Conservation (phyloP, 176 grass and related monocot genomes). For the Hyparrhenia diplandra region DNA sequence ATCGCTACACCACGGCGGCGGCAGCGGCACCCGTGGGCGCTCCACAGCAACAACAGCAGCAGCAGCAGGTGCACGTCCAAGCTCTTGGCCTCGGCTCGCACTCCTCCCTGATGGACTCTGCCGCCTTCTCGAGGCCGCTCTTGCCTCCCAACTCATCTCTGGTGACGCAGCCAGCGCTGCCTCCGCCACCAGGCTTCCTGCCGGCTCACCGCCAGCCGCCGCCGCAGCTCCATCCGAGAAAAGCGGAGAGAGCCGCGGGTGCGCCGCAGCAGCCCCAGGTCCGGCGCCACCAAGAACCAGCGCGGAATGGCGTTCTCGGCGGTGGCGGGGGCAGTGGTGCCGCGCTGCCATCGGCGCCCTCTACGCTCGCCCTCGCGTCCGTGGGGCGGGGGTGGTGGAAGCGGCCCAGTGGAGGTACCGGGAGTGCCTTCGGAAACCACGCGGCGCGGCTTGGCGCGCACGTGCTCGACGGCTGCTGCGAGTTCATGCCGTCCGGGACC, state of each 20-base stretch:
- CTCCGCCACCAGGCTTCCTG: conserved; percentile 1
- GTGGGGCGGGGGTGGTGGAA: background rate
- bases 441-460: conserved; percentile 80
- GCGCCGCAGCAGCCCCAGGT: conserved; percentile 14
- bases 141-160: conserved; percentile 72
- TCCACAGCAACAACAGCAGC: conserved; percentile 4
- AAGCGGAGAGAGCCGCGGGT: conserved; percentile 17
- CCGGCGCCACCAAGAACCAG: conserved; percentile 32
- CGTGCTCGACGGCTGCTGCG: conserved; percentile 91
- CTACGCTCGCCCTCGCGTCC: background rate
- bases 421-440: conserved; percentile 85
- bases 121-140: conserved; percentile 61
- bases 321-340: background rate
- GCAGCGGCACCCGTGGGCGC: background rate
- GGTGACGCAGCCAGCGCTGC: conserved; percentile 24
- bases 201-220: background rate
- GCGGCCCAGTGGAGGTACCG: conserved; percentile 56
- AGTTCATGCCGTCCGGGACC: conserved; percentile 68
- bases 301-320: conserved; percentile 32
- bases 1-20: conserved; percentile 27
- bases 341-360: background rate
- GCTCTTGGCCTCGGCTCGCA: conserved; percentile 27
- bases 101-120: conserved; percentile 20
- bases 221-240: conserved; percentile 24
- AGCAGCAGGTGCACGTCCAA: conserved; percentile 24